Evolutionary conservation across 805 yeast genomes (phyloP), one percentile per base, ranked within the genome.

Genomic region (Yarrowia sp.): DNA sequence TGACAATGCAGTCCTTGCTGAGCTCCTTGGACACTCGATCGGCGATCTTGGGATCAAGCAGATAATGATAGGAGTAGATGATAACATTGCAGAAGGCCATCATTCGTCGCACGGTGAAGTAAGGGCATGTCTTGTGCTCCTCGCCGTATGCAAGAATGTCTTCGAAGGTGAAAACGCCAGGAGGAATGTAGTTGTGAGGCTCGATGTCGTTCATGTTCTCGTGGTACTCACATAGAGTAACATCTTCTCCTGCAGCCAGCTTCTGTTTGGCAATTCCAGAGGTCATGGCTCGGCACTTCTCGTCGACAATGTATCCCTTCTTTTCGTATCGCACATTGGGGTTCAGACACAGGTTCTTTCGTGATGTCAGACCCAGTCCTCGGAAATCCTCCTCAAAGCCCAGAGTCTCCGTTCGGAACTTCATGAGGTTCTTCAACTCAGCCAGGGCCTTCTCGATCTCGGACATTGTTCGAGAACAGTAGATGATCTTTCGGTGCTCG

Each of bases 401-500:
- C 55, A 94, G 78, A 70, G 90, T 96, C 53, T 84, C 79, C 1
- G 91, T 75, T 67, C 99, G 81, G 71, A 81, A 94, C 62, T 84
- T 89, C 98, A 94, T 94, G 68, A 94, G 79, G 62, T 83, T 84
- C 65, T 88, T 85, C 77, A 94, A 79, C 77, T 94, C 99, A 7
- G 93, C 90, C 70, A 94, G 77, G 0, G 99, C 97, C 75, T 94
- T 94, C 76, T 94, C 99, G 72, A 94, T 94, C 76, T 94, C 99
- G 10, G 97, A 90, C 98, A 94, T 94, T 32, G 99, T 94, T 81
- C 99, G 98, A 5, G 99, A 94, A 74, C 99, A 94, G 75, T 94
- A 94, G 6, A 94, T 90, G 67, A 94, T 85, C 78, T 93, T 94
- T 16, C 97, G 77, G 70, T 90, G 97, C 70, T 93, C 97, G 9